A percentile compares a stretch with the other conserved stretches of the same genome.
Evolutionary conservation across 768 basidiomycete species (phyloP).

Genomic region (Royoungia palumana): DNA sequence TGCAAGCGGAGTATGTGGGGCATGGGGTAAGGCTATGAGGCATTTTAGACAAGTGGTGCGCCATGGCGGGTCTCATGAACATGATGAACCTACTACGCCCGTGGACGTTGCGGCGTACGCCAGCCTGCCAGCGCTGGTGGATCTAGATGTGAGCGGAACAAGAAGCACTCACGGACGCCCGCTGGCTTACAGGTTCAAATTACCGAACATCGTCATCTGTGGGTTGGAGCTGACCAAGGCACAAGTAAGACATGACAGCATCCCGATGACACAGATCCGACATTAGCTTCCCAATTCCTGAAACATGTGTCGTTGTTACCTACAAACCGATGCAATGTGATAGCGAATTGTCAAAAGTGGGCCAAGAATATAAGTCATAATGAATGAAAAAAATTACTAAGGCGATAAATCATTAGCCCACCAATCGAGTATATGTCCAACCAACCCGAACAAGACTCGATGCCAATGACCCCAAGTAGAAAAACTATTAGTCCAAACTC

Average conservation of each 20-base stretch:
- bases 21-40: conserved; percentile 27
- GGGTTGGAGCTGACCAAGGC: neutral
- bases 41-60: conserved; percentile 1
- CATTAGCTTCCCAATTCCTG: conserved; percentile 2
- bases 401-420: conserved; percentile 28
- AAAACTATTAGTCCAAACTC: conserved; percentile 31
- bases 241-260: neutral
- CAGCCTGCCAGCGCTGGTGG: conserved; percentile 11
- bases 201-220: neutral
- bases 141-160: conserved; percentile 19
- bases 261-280: neutral
- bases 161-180: conserved; percentile 9
- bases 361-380: conserved; percentile 31
- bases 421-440: conserved; percentile 28
- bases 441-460: conserved; percentile 29
- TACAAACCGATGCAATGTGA: conserved; percentile 30
- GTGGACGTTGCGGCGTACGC: conserved; percentile 8
- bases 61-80: conserved; percentile 1
- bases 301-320: conserved; percentile 22
- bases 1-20: conserved; percentile 18
- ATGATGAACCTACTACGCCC: conserved; percentile 2
- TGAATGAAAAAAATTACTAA: conserved; percentile 16
- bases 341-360: conserved; percentile 25
- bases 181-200: conserved; percentile 5
- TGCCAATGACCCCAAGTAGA: conserved; percentile 25